phyloP scores from a whole-genome alignment of 1,284 basidiomycete genomes.

The Microbotryum silenes-acaulis region DNA sequence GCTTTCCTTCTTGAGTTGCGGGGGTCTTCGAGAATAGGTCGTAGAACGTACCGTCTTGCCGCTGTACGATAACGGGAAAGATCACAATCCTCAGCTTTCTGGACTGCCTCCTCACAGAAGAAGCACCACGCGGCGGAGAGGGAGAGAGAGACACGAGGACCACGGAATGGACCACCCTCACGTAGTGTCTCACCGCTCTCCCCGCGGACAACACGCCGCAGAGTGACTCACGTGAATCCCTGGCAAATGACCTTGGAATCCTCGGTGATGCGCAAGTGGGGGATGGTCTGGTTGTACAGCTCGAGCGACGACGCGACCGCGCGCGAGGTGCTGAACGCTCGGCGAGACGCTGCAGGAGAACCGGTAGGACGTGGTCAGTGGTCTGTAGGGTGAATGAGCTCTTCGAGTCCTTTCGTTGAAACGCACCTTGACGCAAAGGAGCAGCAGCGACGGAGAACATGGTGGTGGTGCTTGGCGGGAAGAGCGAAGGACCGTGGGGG shows the following conservation, averaged over 20 bases:
- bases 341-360: conserved; percentile 8
- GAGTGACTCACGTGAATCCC: conserved; percentile 58
- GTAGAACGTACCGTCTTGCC: conserved; percentile 77
- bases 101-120: too few relatives aligned
- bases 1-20: too few relatives aligned
- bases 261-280: conserved; percentile 50
- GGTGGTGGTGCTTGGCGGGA: too few relatives aligned
- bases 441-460: background rate
- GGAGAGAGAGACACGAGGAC: too few relatives aligned
- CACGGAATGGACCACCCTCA: too few relatives aligned
- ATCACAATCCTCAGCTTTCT: background rate
- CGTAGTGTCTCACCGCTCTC: too few relatives aligned
- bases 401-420: background rate
- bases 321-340: conserved; percentile 20
- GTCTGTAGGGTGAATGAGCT: background rate
- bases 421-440: background rate
- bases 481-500: too few relatives aligned
- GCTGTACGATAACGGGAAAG: conserved; percentile 4
- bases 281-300: conserved; percentile 30
- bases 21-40: background rate
- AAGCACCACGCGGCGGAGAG: too few relatives aligned
- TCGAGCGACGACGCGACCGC: background rate
- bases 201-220: background rate
- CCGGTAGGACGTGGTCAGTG: background rate
- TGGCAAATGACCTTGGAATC: conserved; percentile 85